Base-by-base conservation (phyloP, 2,329 filamentous ascomycete genomes). In the Phoma sp. region DNA sequence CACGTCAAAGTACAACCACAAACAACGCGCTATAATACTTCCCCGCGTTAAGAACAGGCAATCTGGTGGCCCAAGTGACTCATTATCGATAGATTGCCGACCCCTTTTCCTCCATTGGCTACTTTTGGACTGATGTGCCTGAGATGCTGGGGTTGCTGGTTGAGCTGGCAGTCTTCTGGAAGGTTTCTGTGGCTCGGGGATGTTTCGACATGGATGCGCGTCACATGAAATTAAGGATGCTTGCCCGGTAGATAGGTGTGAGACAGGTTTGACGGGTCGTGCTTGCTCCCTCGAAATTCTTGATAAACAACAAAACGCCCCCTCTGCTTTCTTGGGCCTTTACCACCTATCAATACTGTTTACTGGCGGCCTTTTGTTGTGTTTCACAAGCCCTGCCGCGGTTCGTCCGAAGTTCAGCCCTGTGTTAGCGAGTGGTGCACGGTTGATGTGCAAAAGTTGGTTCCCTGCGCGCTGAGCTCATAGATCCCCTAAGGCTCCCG, bases 161-260 rank as follows among this genome's bases (percentile, higher is more conserved):
- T 41, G 46, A 33, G 32, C 35, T 37, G 46, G 37, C 41, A 19
- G 52, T 38, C 46, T 51, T 51, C 46, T 53, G 45, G 47, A 58
- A 49, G 38, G 41, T 44, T 52, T 49, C 39, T 52, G 38, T 37
- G 45, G 45, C 43, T 40, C 32, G 48, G 40, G 44, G 37, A 17
- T 48, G 40, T 25, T 24, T 38, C 36, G 52, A 61, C 60, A 47
- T 46, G 63, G 65, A 65, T 67, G 53, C 63, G 62, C 59, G 65
- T 67, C 55, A 47, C 36, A 43, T 44, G 55, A 67, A 47, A 67
- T 68, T 67, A 64, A 63, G 61, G 62, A 63, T 58, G 41, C 55
- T 49, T 40, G 54, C 17, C 32, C 24, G 25, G 41, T 21, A 27
- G 37, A 37, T 17, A 41, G 44, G 43, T 38, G 49, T 22, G 54